Conservation (phyloP, 768 basidiomycete genomes). For the Xerocomellus intermedius region DNA sequence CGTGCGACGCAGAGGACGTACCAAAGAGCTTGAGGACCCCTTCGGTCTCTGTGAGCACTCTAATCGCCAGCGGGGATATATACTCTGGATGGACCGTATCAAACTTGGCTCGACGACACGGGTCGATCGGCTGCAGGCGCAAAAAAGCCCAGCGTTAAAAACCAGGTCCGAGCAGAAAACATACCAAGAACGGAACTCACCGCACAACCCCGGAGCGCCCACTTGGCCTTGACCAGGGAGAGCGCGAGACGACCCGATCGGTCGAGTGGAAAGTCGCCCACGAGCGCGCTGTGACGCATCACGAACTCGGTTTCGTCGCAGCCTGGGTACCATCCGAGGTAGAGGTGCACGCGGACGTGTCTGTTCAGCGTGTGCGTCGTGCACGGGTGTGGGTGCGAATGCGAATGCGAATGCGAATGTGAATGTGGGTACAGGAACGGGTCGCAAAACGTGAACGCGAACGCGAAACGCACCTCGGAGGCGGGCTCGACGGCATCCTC, state of each 20-base stretch:
- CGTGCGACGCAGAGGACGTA: background rate
- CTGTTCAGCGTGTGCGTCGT: background rate
- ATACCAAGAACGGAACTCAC: background rate
- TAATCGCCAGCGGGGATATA: slow-evolving; percentile 27
- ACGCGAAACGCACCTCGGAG: slow-evolving; percentile 17
- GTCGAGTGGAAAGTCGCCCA: slow-evolving; percentile 28
- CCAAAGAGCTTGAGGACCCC: slow-evolving; percentile 31
- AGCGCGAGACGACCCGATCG: slow-evolving; percentile 20
- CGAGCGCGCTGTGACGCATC: slow-evolving; percentile 26
- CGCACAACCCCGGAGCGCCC: slow-evolving; percentile 26
- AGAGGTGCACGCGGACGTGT: slow-evolving; percentile 34
- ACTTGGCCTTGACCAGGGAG: slow-evolving; percentile 16
- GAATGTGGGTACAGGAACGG: too few relatives aligned
- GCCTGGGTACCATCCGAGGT: slow-evolving; percentile 28
- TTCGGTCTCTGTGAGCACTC: slow-evolving; percentile 24
- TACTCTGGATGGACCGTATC: slow-evolving; percentile 24
- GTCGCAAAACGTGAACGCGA: too few relatives aligned
- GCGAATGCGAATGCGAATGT: too few relatives aligned
- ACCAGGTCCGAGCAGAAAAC: too few relatives aligned
- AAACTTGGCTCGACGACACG: slow-evolving; percentile 17
- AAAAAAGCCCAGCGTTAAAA: too few relatives aligned
- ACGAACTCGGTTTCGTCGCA: slow-evolving; percentile 30
- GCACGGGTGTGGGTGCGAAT: too few relatives aligned
- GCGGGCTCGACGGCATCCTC: slow-evolving; percentile 16
- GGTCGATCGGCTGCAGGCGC: slow-evolving; percentile 18